These are phyloP conservation scores for Phytopythium oedochilum DNA, from an alignment of 352 stramenopile species.

Conservation along the genomic window DNA sequence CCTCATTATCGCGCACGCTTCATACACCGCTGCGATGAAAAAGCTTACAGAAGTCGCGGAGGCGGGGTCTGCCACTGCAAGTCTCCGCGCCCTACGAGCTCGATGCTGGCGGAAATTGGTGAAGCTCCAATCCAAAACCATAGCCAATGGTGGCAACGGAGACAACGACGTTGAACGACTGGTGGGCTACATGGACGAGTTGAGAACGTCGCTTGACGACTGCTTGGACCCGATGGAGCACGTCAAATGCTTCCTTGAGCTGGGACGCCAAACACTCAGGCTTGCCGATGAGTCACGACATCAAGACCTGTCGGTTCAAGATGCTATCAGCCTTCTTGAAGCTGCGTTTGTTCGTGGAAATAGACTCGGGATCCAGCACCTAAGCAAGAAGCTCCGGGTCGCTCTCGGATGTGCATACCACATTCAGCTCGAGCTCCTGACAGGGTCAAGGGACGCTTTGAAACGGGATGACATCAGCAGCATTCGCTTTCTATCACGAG, in stretches of 20 bases:
- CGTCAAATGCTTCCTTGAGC: conserved; percentile 39
- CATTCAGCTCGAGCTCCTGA: conserved; percentile 19
- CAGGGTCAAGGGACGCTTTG: conserved; percentile 1
- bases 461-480: not conserved
- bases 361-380: conserved; percentile 32
- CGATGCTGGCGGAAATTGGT: conserved; percentile 53
- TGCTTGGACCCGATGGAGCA: conserved; percentile 40
- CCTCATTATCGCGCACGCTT: not conserved
- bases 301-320: conserved; percentile 15
- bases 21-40: conserved; percentile 2
- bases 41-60: not conserved
- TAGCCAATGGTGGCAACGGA: not conserved
- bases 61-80: too few species aligned
- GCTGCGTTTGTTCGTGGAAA: conserved; percentile 19
- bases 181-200: conserved; percentile 31
- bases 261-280: conserved; percentile 26
- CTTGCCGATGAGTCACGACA: not conserved
- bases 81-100: conserved; percentile 7
- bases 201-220: conserved; percentile 33
- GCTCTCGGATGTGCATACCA: conserved; percentile 48
- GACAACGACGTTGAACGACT: conserved; percentile 5
- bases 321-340: conserved; percentile 11
- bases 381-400: conserved; percentile 39
- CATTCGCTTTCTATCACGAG: conserved; percentile 26
- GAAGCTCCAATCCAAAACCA: conserved; percentile 5